Evolutionary conservation across 495 filamentous ascomycete genomes (phyloP), one percentile per base, ranked within the genome.

Genomic region (Penicillium paradoxum): DNA sequence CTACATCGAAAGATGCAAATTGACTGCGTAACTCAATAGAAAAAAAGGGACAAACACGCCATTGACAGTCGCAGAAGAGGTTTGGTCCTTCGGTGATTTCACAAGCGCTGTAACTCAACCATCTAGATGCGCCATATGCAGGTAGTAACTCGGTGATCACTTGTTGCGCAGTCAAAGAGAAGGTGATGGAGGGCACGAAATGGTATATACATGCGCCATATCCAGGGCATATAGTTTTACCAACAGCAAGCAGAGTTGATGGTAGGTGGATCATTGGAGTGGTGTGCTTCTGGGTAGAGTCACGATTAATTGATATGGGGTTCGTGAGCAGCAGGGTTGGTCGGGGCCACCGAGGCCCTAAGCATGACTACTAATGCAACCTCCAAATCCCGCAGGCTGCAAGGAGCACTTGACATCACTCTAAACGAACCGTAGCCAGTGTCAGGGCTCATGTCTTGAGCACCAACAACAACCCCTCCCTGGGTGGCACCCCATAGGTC

Each of bases 391-490:
- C 55, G 54, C 56, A 59, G 33, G 57, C 51, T 62, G 60, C 58
- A 66, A 49, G 45, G 52, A 43, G 49, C 43, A 53, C 54, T 67
- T 67, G 69, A 72, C 69, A 72, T 68, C 61, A 71, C 60, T 24
- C 22, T 49, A 44, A 33, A 38, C 15, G 18, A 45, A 37, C 47
- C 24, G 47, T 17, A 36, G 32, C 30, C 43, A 30, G 32, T 49
- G 17, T 30, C 22, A 41, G 32, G 58, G 60, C 57, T 59, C 61
- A 54, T 56, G 54, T 58, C 52, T 58, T 54, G 49, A 39, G 55
- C 54, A 43, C 60, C 57, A 65, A 68, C 61, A 55, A 30, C 27
- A 30, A 13, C 49, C 32, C 47, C 46, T 32, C 25, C 44, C 58
- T 44, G 54, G 59, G 67, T 69, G 51, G 59, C 54, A 55, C 50